A percentile compares a stretch with the other conserved stretches of the same genome.
phyloP scores from a whole-genome alignment of 2,329 filamentous ascomycete species.

The Pyricularia grisea region DNA sequence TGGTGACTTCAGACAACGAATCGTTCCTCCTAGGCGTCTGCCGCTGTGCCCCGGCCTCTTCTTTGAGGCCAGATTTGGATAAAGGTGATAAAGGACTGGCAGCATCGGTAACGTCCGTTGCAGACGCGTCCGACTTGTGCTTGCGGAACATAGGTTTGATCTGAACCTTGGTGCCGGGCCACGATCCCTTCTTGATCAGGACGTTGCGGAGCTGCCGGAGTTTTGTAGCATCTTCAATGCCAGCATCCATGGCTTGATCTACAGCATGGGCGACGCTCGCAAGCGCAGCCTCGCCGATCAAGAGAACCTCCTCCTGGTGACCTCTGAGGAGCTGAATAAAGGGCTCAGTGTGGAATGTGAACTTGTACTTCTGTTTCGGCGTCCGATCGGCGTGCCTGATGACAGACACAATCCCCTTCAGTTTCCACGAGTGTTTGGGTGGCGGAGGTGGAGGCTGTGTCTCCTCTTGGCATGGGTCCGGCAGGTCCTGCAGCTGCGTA shows the following conservation, averaged over 20 bases:
- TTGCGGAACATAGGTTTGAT: conserved; percentile 99
- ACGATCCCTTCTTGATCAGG: conserved; percentile 82
- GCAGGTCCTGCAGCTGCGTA: conserved; percentile 15
- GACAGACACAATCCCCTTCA: conserved; percentile 95
- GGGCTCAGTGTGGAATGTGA: conserved; percentile 93
- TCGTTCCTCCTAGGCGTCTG: conserved; percentile 59
- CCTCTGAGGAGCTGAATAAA: conserved; percentile 93
- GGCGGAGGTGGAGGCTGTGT: conserved; percentile 54
- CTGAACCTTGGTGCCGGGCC: conserved; percentile 95
- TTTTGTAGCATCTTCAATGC: conserved; percentile 77
- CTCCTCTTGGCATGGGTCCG: conserved; percentile 17
- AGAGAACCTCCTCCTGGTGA: conserved; percentile 89
- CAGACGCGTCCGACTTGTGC: conserved; percentile 52
- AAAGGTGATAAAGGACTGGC: conserved; percentile 1
- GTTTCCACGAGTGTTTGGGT: conserved; percentile 91
- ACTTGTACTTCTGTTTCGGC: conserved; percentile 99
- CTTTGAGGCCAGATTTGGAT: conserved; percentile 6
- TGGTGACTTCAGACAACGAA: conserved; percentile 79
- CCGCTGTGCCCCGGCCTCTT: conserved; percentile 17
- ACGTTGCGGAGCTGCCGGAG: conserved; percentile 80
- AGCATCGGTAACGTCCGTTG: conserved; percentile 10
- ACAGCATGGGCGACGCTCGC: conserved; percentile 86
- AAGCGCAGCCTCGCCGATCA: conserved; percentile 85
- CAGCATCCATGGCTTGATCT: conserved; percentile 66
- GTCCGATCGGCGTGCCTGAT: conserved; percentile 95